Base-by-base conservation (phyloP, 306 rosid genomes). In the Corylus americana region DNA sequence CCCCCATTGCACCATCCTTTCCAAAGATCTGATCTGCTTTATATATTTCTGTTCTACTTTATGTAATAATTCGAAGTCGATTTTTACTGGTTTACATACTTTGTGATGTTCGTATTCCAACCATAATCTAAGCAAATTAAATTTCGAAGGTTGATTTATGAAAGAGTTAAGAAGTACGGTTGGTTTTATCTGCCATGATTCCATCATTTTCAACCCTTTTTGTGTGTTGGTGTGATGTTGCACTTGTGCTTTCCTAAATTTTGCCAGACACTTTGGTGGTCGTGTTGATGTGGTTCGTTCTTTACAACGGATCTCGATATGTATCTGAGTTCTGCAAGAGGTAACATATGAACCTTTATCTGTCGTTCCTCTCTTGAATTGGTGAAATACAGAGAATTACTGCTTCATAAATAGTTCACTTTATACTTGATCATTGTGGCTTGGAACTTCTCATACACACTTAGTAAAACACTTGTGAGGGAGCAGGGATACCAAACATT, bases 281-380 rank as follows among this genome's bases (percentile, higher is more conserved):
- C 54, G 88, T 95, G 62, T 80, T 95, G 76, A 86, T 91, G 88
- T 90, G 98, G 91, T 95, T 91, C 70, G 80, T 95, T 49, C 58
- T 87, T 73, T 79, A 87, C 84, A 89, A 89, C 63, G 87, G 85
- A 17, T 85, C 86, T 0, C 88, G 91, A 82, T 85, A 83, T 45
- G 64, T 74, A 5, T 45, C 86, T 31, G 90, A 79, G 80, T 79
- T 90, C 83, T 79, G 83, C 84, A 91, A 83, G 86, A 91, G 98
- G 98, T 95, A 81, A 4, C 45, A 1, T 50, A 37, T 13, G 63
- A 70, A 17, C 31, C 50, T 73, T 49, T 68, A 11, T 78, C 22
- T 82, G 16, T 68, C 1, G 16, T 42, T 3, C 25, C 50, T 18
- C 22, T 37, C 8, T 0, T 37, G 50, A 67, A 67, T 11, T 42